Conservation (phyloP, 2,329 filamentous ascomycete genomes). For the Fusarium sp. region DNA sequence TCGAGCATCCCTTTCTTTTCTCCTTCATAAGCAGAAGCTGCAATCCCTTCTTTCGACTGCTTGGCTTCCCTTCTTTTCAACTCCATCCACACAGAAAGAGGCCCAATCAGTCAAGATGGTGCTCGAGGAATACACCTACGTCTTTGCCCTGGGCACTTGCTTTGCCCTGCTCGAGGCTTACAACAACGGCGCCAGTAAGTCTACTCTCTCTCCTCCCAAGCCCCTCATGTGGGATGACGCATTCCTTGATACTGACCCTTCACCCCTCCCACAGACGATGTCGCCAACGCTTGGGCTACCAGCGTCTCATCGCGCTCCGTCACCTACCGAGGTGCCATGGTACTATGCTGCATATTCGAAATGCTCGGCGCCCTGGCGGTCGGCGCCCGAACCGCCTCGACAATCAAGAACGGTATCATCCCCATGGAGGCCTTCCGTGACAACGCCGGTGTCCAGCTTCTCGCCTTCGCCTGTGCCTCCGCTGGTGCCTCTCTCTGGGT, state of each 20-base stretch:
- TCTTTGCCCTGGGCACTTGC: constrained; percentile 82
- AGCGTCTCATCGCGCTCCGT: constrained; percentile 85
- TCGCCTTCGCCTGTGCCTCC: constrained; percentile 76
- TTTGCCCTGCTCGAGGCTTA: constrained; percentile 84
- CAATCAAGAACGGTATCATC: constrained; percentile 86
- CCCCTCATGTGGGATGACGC: not conserved
- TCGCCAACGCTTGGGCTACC: constrained; percentile 88
- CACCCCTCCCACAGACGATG: constrained; percentile 74
- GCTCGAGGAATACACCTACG: constrained; percentile 76
- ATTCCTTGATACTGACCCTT: constrained; percentile 22
- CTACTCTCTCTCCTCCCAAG: constrained; percentile 6
- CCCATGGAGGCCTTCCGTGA: constrained; percentile 70
- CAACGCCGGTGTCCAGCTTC: constrained; percentile 77
- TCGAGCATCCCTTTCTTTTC: constrained; percentile 36
- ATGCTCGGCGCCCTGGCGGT: constrained; percentile 77
- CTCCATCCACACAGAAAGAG: not conserved
- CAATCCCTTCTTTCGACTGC: constrained; percentile 4
- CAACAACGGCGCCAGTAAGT: constrained; percentile 85
- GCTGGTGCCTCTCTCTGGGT: constrained; percentile 80
- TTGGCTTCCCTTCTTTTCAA: constrained; percentile 12
- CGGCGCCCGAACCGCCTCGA: constrained; percentile 79
- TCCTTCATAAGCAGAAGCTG: constrained; percentile 5
- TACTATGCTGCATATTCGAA: constrained; percentile 78
- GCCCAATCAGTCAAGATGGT: constrained; percentile 62
- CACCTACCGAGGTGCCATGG: constrained; percentile 78